Evolutionary conservation across 768 basidiomycete genomes (phyloP), one percentile per base, ranked within the genome.

Genomic region (Filobasidium floriforme): DNA sequence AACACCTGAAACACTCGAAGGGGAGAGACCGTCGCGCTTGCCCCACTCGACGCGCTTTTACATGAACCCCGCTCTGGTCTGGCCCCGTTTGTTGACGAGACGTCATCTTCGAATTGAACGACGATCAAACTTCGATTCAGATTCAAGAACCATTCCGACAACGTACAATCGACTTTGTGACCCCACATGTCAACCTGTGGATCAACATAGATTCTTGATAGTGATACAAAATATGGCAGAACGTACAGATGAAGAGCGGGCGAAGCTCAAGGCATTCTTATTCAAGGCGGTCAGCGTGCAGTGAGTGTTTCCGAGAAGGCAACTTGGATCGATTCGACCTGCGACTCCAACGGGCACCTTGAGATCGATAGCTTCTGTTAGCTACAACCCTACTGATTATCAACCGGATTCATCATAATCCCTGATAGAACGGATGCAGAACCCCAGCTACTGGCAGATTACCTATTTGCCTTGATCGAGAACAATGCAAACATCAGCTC

Each of bases 381-480:
- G n/a, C n/a, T n/a, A 37, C 32, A 37, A 37, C 32, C 32, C 4
- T 37, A 37, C 32, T 37, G 32, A 37, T n/a, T 9, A 37, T 3
- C 32, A 37, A 9, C 32, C 32, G 3, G 32, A 37, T 37, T 37
- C 9, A 9, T 37, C 9, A 37, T 4, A 4, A 4, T 37, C 32
- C 32, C 32, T 37, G 32, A 3, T n/a, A 57, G 54, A 19, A 64
- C 29, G 19, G 94, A 98, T 77, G 94, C 94, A 49, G 94, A 98
- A 76, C 92, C 94, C 37, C 85, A 86, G 37, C 90, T 92, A 40
- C 86, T 98, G 61, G 88, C 90, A 4, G 92, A 97, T 76, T 98
- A 97, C 77, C 88, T 97, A 71, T 85, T 96, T 59, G 94, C 94
- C 18, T 82, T 98, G 62, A 81, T 98, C 66, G 91, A 92, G 77